phyloP scores from a whole-genome alignment of 305 asterid species.

The Solanum aculeatissimum region DNA sequence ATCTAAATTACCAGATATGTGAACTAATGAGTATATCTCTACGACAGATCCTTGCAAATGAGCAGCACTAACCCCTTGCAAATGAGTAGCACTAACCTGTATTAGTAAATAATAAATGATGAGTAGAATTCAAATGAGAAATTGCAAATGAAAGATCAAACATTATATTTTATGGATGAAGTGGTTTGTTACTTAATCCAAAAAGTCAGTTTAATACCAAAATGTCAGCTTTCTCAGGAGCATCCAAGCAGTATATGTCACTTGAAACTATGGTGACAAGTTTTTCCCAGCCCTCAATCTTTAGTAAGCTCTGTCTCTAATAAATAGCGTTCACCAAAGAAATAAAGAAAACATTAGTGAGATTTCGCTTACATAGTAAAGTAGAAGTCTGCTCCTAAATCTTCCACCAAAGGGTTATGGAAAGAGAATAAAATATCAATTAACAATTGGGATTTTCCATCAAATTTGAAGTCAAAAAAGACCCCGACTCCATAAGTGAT shows the following conservation, averaged over 20 bases:
- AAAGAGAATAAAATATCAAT: not conserved
- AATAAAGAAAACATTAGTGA: not conserved
- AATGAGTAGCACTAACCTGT: slow-evolving; percentile 97
- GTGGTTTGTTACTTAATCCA: not conserved
- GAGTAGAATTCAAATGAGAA: not conserved
- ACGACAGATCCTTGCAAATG: not conserved
- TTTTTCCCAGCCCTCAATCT: slow-evolving; percentile 92
- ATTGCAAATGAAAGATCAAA: not conserved
- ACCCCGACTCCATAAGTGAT: not conserved
- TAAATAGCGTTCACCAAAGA: not conserved
- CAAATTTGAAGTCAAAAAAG: not conserved
- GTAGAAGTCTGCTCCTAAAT: not conserved
- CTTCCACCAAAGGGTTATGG: not conserved
- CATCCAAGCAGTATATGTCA: slow-evolving; percentile 94
- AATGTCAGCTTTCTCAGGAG: slow-evolving; percentile 97
- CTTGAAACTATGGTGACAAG: slow-evolving; percentile 73
- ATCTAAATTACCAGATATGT: not conserved
- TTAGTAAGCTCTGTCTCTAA: slow-evolving; percentile 70
- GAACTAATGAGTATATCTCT: not conserved
- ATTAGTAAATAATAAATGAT: slow-evolving; percentile 1
- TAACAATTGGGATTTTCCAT: not conserved
- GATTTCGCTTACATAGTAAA: not conserved
- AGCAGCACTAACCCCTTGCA: not conserved
- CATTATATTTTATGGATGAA: not conserved
- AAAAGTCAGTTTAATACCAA: slow-evolving; percentile 35